Base-by-base conservation (phyloP, 495 filamentous ascomycete genomes). In the Amphirosellinia nigrospora region DNA sequence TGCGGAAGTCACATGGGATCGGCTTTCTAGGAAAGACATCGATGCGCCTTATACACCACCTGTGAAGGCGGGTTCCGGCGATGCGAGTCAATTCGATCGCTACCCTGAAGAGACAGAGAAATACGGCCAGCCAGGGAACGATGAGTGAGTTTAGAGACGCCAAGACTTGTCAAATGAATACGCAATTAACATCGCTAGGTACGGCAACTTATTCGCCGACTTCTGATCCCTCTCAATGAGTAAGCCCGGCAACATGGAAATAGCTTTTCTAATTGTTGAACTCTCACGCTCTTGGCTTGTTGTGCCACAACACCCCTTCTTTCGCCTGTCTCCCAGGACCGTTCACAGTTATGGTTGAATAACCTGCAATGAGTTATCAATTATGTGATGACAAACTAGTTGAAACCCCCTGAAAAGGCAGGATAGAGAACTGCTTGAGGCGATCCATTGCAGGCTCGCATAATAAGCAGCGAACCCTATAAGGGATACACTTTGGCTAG, bases 31-130 rank as follows among this genome's bases (percentile, higher is more conserved):
- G 80, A 98, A 97, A 83, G 96, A 99, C 75, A 99, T 99, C 68
- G 96, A 99, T 81, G 96, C 96, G 50, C 96, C 96, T 6, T 99
- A 99, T 78, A 94, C 97, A 53, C 96, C 96, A n/a, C 96, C 96
- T 0, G 94, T 99, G 34, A 89, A 92, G 74, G 94, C 93, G 32
- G 96, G 96, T 60, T 89, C 93, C 39, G 96, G 96, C 64, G 96
- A 99, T 84, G 92, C 96, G 39, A 98, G 94, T 81, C 94, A 97
- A 81, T 99, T 98, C 74, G 96, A 99, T 81, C 93, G 92, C 77
- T 99, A 99, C 82, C 94, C 96, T 3, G 96, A 99, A 82, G 96
- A 99, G 78, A 92, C 92, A 59, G 96, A 99, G 80, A 86, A 89
- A 73, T 99, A 99, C 77, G 94, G 94, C 55, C 81, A 86, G 62